Evolutionary conservation across 371 early-diverging fungal species (phyloP), one percentile per base, ranked within the genome.

Genomic region (Smittium culicis): DNA sequence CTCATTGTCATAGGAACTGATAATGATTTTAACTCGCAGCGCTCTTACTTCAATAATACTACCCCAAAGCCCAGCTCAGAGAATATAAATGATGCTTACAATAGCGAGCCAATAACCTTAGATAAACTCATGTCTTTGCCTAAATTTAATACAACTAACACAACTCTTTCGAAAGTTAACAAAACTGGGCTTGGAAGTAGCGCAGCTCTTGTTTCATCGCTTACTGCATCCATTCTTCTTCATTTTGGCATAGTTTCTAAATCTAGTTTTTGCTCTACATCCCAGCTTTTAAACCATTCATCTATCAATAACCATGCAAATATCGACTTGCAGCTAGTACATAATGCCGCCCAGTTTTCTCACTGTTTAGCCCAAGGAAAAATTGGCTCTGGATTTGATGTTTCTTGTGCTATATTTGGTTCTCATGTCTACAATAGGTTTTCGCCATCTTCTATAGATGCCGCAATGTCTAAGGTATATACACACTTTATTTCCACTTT

Each of bases 321-420:
- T n/a, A 57, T 61, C 11, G 74, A 80, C 70, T 62, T 71, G 56
- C 62, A 65, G 25, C 76, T 86, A 54, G 81, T 92, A 11, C 94
- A 95, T 76, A 90, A 90, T 65, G 67, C 86, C 0, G 89, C 98
- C 0, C 96, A 96, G 75, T 84, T 86, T 61, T 82, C 86, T n/a
- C 98, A 98, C 78, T 94, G 96, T 66, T 77, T 88, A 35, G 96
- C 96, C 25, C 98, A 98, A 73, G 98, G 98, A 34, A 98, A 98
- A 74, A 85, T 98, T 31, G 98, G 98, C 1, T 87, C 88, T 54
- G 98, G 98, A 2, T 98, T 98, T 71, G 98, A 98, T 74, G 93
- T 98, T 24, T 86, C 89, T 1, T 83, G 92, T 24, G 98, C 96
- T 1, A 88, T 91, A 1, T 92, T 81, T 77, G 98, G 96, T 16